These are phyloP conservation scores for Protea cynaroides DNA, from an alignment of 164 flowering plant species.

Conservation along the genomic window DNA sequence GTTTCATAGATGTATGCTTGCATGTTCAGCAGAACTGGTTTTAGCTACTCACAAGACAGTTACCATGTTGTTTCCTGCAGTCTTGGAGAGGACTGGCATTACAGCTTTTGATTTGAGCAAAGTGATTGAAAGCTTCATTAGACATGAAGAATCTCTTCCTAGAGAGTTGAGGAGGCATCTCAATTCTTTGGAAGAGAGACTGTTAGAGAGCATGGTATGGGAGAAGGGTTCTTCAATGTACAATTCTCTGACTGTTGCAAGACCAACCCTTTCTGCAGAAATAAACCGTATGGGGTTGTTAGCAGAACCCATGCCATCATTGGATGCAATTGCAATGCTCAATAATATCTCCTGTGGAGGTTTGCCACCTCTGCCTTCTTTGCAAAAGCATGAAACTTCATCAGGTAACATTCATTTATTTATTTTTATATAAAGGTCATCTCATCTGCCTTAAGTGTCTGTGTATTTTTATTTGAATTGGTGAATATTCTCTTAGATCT, in stretches of 20 bases:
- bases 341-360: slow-evolving; percentile 58
- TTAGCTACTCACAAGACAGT: slow-evolving; percentile 93
- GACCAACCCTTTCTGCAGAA: slow-evolving; percentile 65
- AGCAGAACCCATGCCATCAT: slow-evolving; percentile 97
- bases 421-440: neutral
- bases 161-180: slow-evolving; percentile 89
- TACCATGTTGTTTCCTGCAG: slow-evolving; percentile 94
- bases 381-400: slow-evolving; percentile 48
- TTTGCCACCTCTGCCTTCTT: slow-evolving; percentile 41
- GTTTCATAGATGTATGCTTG: slow-evolving; percentile 98
- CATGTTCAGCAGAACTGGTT: slow-evolving; percentile 96
- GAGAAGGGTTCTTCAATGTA: slow-evolving; percentile 96
- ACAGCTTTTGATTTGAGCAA: slow-evolving; percentile 99
- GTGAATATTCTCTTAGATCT: neutral
- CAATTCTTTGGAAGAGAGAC: slow-evolving; percentile 89
- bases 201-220: slow-evolving; percentile 98
- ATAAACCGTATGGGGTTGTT: slow-evolving; percentile 72
- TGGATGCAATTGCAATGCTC: slow-evolving; percentile 84
- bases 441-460: no score
- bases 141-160: slow-evolving; percentile 95
- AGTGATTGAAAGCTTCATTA: slow-evolving; percentile 95
- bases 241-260: slow-evolving; percentile 88
- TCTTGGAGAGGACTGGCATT: slow-evolving; percentile 89
- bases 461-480: neutral
- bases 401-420: slow-evolving; percentile 36